These are phyloP conservation scores for Lachancea meyersii DNA, from an alignment of 805 yeast species.

Conservation along the genomic window DNA sequence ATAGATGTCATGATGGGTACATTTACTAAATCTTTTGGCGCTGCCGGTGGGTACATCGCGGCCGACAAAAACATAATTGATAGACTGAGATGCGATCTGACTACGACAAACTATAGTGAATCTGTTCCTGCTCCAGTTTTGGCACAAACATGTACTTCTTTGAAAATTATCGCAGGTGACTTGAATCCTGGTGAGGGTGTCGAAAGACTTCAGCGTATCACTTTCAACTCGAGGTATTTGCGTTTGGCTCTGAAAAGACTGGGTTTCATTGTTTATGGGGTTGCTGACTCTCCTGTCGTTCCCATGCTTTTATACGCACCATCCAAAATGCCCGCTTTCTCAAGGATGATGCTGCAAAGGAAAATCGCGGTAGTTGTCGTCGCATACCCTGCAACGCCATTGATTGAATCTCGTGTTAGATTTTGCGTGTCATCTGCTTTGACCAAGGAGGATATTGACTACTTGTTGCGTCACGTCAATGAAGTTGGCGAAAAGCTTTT, in stretches of 20 bases:
- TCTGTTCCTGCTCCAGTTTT: conserved; percentile 87
- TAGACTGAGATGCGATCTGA: conserved; percentile 62
- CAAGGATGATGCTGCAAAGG: conserved; percentile 70
- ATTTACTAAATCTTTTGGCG: conserved; percentile 94
- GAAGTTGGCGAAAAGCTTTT: conserved; percentile 72
- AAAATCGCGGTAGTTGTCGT: conserved; percentile 93
- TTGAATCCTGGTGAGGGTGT: conserved; percentile 88
- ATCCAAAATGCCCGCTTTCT: conserved; percentile 87
- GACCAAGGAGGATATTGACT: conserved; percentile 90
- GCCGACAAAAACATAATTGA: conserved; percentile 65
- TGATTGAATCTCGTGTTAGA: conserved; percentile 83
- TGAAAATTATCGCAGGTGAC: conserved; percentile 73
- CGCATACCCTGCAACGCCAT: conserved; percentile 96
- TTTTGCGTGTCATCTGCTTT: conserved; percentile 88
- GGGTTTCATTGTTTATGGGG: conserved; percentile 92
- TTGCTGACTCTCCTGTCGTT: conserved; percentile 93
- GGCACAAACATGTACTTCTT: conserved; percentile 76
- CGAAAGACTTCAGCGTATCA: conserved; percentile 85
- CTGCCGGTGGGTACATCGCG: conserved; percentile 97
- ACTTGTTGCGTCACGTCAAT: conserved; percentile 59
- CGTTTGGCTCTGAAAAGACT: conserved; percentile 84
- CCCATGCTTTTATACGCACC: conserved; percentile 86
- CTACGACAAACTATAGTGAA: conserved; percentile 75
- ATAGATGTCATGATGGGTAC: conserved; percentile 96
- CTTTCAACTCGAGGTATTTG: conserved; percentile 90